phyloP scores from a whole-genome alignment of 768 basidiomycete genomes.

The Holtermannia corniformis region DNA sequence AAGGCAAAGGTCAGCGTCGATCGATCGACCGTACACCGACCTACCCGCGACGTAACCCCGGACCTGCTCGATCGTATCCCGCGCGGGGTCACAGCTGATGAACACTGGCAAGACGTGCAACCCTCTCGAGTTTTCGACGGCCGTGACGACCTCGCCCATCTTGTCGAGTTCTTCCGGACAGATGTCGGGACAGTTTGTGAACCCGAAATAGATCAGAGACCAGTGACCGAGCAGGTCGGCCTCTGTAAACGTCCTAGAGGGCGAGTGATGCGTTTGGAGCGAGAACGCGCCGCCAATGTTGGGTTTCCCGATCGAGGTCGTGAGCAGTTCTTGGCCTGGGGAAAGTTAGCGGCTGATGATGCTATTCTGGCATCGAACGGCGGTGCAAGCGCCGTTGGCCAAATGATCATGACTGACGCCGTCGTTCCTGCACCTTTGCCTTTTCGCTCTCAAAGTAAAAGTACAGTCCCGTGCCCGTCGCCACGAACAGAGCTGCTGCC shows the following conservation, averaged over 20 bases:
- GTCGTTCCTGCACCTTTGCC: slow-evolving; percentile 60
- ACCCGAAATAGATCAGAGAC: slow-evolving; percentile 83
- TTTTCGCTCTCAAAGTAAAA: slow-evolving; percentile 88
- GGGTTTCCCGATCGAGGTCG: slow-evolving; percentile 69
- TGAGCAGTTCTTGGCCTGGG: slow-evolving; percentile 63
- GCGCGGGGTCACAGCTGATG: slow-evolving; percentile 91
- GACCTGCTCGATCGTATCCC: slow-evolving; percentile 55
- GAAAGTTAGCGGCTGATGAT: not conserved
- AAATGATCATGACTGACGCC: slow-evolving; percentile 48
- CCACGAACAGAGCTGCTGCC: slow-evolving; percentile 73
- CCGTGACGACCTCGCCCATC: slow-evolving; percentile 64
- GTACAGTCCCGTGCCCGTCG: slow-evolving; percentile 68
- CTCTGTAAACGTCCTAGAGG: slow-evolving; percentile 66
- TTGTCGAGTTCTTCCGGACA: slow-evolving; percentile 98
- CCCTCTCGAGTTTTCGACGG: slow-evolving; percentile 13
- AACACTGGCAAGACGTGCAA: slow-evolving; percentile 69
- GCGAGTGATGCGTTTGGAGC: slow-evolving; percentile 47
- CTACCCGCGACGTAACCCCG: slow-evolving; percentile 45
- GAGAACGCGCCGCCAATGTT: slow-evolving; percentile 85
- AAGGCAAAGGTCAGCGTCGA: slow-evolving; percentile 30
- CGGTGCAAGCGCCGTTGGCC: not conserved
- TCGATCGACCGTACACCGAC: slow-evolving; percentile 7
- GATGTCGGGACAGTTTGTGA: slow-evolving; percentile 98
- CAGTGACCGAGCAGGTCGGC: slow-evolving; percentile 78
- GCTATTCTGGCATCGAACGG: not conserved